A percentile compares a stretch with the other conserved stretches of the same genome.
phyloP scores from a whole-genome alignment of 2,329 filamentous ascomycete genomes.

The Diplodia seriata region DNA sequence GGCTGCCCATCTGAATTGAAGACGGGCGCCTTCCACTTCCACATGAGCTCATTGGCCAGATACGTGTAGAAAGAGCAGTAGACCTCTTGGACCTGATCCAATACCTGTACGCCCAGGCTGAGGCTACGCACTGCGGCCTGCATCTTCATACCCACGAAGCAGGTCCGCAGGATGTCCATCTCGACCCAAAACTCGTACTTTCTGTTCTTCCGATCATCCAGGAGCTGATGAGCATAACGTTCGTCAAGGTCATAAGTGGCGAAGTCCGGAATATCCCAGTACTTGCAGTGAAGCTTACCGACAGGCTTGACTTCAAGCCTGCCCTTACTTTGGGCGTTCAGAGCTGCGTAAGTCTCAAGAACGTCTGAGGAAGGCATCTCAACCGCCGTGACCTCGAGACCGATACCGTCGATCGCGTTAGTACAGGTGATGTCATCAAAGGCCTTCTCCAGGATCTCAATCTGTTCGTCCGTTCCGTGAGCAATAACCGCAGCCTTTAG shows the following conservation, averaged over 20 bases:
- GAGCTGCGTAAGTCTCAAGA: slow-evolving; percentile 55
- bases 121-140: slow-evolving; percentile 38
- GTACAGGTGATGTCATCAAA: slow-evolving; percentile 34
- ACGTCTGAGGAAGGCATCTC: slow-evolving; percentile 54
- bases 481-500: slow-evolving; percentile 60
- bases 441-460: not conserved
- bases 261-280: slow-evolving; percentile 55
- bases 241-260: slow-evolving; percentile 48
- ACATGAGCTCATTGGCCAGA: slow-evolving; percentile 53
- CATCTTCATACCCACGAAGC: slow-evolving; percentile 65
- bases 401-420: slow-evolving; percentile 37
- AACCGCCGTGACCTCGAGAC: slow-evolving; percentile 57
- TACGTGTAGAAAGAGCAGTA: slow-evolving; percentile 54
- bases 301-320: slow-evolving; percentile 58
- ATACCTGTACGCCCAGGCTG: slow-evolving; percentile 6
- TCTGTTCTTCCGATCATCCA: slow-evolving; percentile 43
- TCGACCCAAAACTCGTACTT: slow-evolving; percentile 70
- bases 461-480: slow-evolving; percentile 53
- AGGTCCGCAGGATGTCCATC: slow-evolving; percentile 61
- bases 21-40: slow-evolving; percentile 30
- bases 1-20: not conserved
- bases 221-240: slow-evolving; percentile 42
- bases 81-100: slow-evolving; percentile 49
- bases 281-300: slow-evolving; percentile 61
- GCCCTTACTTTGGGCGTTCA: slow-evolving; percentile 43